Evolutionary conservation across 1,139 yeast species (phyloP).

Genomic region (Taphrina betulina): DNA sequence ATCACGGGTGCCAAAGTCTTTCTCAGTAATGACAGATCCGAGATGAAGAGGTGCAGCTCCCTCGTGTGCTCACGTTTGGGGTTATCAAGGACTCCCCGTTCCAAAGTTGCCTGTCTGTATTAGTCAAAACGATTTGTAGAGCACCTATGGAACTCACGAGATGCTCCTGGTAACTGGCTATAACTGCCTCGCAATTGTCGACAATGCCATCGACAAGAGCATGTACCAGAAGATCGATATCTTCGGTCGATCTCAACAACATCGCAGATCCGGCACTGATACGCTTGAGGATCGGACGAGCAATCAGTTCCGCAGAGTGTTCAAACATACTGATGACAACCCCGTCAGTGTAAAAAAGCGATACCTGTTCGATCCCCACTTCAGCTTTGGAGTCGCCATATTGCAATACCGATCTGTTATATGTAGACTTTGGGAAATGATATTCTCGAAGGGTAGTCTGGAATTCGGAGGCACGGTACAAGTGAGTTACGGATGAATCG

Average conservation of each 20-base stretch:
- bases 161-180: conserved; percentile 56
- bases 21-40: conserved; percentile 52
- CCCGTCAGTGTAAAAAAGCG: conserved; percentile 50
- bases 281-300: conserved; percentile 52
- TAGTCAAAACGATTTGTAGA: background rate
- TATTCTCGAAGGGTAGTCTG: conserved; percentile 13
- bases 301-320: conserved; percentile 53
- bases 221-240: conserved; percentile 53
- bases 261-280: conserved; percentile 49
- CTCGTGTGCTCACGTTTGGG: conserved; percentile 55
- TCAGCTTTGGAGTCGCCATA: conserved; percentile 38
- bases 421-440: conserved; percentile 12
- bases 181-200: conserved; percentile 59
- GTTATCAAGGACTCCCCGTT: conserved; percentile 51
- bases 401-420: conserved; percentile 1
- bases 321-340: conserved; percentile 58
- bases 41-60: conserved; percentile 53
- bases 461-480: conserved; percentile 10
- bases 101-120: conserved; percentile 45
- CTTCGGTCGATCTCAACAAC: conserved; percentile 52
- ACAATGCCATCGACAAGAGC: conserved; percentile 57
- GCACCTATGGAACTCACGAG: conserved; percentile 40
- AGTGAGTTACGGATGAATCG: background rate
- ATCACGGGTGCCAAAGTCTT: conserved; percentile 51
- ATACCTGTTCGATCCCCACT: conserved; percentile 58